phyloP scores from a whole-genome alignment of 371 early-diverging fungal species.

The Capillidium heterosporum region DNA sequence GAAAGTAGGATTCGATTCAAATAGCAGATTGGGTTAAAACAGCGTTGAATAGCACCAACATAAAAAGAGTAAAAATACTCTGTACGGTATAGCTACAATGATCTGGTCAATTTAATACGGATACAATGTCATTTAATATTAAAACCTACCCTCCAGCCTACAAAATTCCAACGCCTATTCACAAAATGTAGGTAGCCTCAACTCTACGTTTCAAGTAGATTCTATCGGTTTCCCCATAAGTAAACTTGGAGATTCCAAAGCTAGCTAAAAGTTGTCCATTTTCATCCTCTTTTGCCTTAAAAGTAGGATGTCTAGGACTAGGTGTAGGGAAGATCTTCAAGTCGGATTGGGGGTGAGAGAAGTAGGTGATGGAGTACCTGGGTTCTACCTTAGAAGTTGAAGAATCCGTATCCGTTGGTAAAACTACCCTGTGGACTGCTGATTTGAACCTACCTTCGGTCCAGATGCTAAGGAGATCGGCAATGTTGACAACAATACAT shows the following conservation, averaged over 20 bases:
- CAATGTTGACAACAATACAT: not conserved
- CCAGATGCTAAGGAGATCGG: not conserved
- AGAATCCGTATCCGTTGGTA: not conserved
- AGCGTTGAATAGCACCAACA: too few relatives aligned
- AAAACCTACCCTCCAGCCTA: too few relatives aligned
- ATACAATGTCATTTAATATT: too few relatives aligned
- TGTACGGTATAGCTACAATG: too few relatives aligned
- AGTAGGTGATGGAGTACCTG: not conserved
- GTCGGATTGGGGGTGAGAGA: not conserved
- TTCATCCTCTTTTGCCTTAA: not conserved
- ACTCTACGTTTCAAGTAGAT: not conserved
- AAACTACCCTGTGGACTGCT: not conserved
- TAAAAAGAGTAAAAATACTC: too few relatives aligned
- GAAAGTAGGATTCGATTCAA: too few relatives aligned
- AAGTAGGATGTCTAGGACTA: not conserved
- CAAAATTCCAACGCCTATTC: too few relatives aligned
- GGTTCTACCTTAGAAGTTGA: too few relatives aligned
- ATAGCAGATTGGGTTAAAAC: too few relatives aligned
- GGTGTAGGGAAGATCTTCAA: not conserved
- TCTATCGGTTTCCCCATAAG: not conserved
- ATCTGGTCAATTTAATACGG: too few relatives aligned
- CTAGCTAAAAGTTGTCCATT: not conserved
- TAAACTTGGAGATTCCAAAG: not conserved
- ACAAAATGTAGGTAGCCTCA: not conserved
- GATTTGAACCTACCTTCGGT: conserved; percentile 1